Conservation (phyloP, 2,329 filamentous ascomycete species). For the Epichloe uncinata region DNA sequence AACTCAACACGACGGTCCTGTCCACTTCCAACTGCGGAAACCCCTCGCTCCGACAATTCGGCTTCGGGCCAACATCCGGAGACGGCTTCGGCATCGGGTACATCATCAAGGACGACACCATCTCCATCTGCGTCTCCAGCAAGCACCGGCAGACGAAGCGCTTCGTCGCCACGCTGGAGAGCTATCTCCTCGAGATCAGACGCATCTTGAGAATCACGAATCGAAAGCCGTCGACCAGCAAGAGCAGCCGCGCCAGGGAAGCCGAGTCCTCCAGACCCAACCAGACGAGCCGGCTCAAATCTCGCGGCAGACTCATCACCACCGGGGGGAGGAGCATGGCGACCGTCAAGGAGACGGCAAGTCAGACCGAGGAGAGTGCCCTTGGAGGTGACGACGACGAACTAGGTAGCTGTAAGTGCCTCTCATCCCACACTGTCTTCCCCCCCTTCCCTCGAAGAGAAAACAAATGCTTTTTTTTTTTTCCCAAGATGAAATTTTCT, state of each 20-base stretch:
- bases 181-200: constrained; percentile 80
- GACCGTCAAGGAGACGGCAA: constrained; percentile 32
- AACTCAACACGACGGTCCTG: constrained; percentile 84
- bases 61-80: constrained; percentile 85
- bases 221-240: constrained; percentile 27
- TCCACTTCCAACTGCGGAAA: constrained; percentile 99
- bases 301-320: constrained; percentile 59
- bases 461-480: neutral
- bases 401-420: constrained; percentile 76
- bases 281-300: constrained; percentile 44
- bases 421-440: neutral
- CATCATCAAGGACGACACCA: constrained; percentile 73
- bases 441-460: neutral
- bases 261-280: constrained; percentile 29
- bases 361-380: constrained; percentile 55
- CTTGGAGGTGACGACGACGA: constrained; percentile 74
- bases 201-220: constrained; percentile 63
- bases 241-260: constrained; percentile 40
- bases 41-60: constrained; percentile 85
- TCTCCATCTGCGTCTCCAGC: constrained; percentile 82
- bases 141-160: constrained; percentile 90
- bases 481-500: neutral
- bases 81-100: constrained; percentile 97
- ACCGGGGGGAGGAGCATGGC: constrained; percentile 29
- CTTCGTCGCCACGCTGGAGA: constrained; percentile 80